Percentiles rank a stretch among this genome's conserved stretches.
phyloP scores from a whole-genome alignment of 352 stramenopile species.

The Halophytophthora polymorphica region DNA sequence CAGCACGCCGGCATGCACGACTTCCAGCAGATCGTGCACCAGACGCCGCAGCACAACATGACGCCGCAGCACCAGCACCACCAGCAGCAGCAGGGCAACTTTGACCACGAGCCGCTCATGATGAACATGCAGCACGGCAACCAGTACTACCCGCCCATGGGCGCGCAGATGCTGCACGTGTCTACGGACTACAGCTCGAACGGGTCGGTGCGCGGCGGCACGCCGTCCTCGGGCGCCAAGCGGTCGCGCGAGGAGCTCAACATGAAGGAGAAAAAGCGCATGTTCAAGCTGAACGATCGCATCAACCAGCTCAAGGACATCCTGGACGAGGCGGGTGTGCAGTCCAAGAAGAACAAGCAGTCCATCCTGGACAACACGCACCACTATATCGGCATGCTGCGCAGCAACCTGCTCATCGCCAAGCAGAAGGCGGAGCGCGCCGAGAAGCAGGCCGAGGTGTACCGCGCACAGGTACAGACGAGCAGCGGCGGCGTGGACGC shows the following conservation, averaged over 20 bases:
- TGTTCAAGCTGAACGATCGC: constrained; percentile 86
- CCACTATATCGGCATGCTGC: constrained; percentile 66
- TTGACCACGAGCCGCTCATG: constrained; percentile 71
- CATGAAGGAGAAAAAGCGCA: constrained; percentile 85
- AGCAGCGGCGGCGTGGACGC: constrained; percentile 22
- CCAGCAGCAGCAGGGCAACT: constrained; percentile 45
- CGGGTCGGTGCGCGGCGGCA: constrained; percentile 25
- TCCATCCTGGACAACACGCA: constrained; percentile 65
- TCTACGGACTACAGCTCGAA: constrained; percentile 58
- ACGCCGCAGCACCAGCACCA: constrained; percentile 32
- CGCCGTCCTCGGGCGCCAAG: constrained; percentile 40
- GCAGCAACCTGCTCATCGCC: constrained; percentile 54
- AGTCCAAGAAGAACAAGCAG: constrained; percentile 77
- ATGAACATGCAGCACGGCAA: constrained; percentile 57
- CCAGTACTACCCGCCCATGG: constrained; percentile 63
- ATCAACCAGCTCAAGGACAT: constrained; percentile 72
- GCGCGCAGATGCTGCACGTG: constrained; percentile 60
- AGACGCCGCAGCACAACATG: constrained; percentile 43
- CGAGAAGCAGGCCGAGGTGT: constrained; percentile 52
- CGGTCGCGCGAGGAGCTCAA: constrained; percentile 79
- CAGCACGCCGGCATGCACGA: too few species aligned
- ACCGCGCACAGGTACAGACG: constrained; percentile 38
- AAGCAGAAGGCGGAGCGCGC: constrained; percentile 59
- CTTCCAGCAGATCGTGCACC: constrained; percentile 44
- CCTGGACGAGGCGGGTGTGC: constrained; percentile 53